Base-by-base conservation (phyloP, 257 asterid species). In the Fraxinus excelsior region DNA sequence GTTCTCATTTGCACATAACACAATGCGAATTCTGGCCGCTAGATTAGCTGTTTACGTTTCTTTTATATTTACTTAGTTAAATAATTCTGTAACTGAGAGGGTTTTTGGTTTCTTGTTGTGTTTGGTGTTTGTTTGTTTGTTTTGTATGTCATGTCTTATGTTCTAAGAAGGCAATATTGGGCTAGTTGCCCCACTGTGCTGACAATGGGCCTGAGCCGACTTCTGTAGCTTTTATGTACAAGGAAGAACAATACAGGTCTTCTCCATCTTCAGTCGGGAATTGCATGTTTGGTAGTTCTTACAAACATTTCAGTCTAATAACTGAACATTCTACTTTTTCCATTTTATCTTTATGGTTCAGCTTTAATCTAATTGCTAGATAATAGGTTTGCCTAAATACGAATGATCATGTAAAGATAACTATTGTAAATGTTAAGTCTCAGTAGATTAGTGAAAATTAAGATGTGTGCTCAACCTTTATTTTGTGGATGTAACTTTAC, bases 191-290 rank as follows among this genome's bases (percentile, higher is more conserved):
- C 94, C 96, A 89, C 97, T 93, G 93, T 91, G 97, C 96, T 91
- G 99, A 88, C 98, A 91, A 91, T 96, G 97, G 96, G 94, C 90
- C 90, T 96, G 99, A 91, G 96, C 94, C 86, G 97, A 91, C 98
- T 85, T 90, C 99, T 91, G 93, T 95, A 96, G 98, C 98, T 93
- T 91, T 87, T 85, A 90, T 93, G 92, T 94, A 85, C 97, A 91
- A 86, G 91, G 96, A 85, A 89, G 97, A 90, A 82, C 89, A 87
- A 85, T 79, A 86, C 99, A 96, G 98, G 98, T 96, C 92, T 79
- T 91, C 92, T 91, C 88, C 94, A 95, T 91, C 96, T 90, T 90
- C 95, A 87, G 82, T 96, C 90, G 86, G 97, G 96, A 90, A 84
- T 85, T 85, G 92, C 93, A 84, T 85, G 94, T 82, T 87, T 86